Evolutionary conservation across 176 grass and related monocot species (phyloP), one percentile per base, ranked within the genome.

Genomic region (Pontederia paniculata): DNA sequence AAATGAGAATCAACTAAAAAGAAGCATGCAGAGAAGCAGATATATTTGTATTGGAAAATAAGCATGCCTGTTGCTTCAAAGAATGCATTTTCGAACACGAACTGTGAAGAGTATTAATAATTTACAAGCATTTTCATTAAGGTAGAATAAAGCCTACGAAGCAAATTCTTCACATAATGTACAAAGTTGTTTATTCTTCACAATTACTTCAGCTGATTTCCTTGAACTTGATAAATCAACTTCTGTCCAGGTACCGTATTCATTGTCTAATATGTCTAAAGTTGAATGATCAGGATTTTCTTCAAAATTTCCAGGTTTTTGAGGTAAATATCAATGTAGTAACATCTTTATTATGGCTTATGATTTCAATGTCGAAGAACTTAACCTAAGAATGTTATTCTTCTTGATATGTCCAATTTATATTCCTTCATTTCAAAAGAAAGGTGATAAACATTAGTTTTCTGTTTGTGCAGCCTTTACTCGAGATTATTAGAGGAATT

Each of bases 231-330:
- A 37, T 37, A 37, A 37, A 37, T 37, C 28, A 37, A 37, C 28
- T 37, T 37, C 28, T 37, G n/a, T 72, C 17, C 52, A 98, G 93
- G 93, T 98, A 56, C 93, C 93, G 83, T 52, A 71, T 98, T 84
- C 93, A 98, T 58, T 98, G 93, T 82, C 84, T 98, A 65, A 47
- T 88, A 67, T 88, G 65, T 70, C 66, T 69, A 66, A 98, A 91
- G 49, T 77, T 98, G 71, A 71, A 74, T 51, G 67, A 55, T 28
- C 69, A 69, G 11, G 86, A 91, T 75, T 86, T 88, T 74, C 65
- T 91, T 71, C 50, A 77, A 65, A 89, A 63, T 62, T 21, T 25
- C 62, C 62, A 45, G 59, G 43, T 44, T 45, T 57, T 45, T 57
- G 83, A 98, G 93, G 93, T 98, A 76, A 18, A 58, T 51, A 42